These are phyloP conservation scores for Orbilia javanica DNA, from an alignment of 2,329 filamentous ascomycete species.

Conservation along the genomic window DNA sequence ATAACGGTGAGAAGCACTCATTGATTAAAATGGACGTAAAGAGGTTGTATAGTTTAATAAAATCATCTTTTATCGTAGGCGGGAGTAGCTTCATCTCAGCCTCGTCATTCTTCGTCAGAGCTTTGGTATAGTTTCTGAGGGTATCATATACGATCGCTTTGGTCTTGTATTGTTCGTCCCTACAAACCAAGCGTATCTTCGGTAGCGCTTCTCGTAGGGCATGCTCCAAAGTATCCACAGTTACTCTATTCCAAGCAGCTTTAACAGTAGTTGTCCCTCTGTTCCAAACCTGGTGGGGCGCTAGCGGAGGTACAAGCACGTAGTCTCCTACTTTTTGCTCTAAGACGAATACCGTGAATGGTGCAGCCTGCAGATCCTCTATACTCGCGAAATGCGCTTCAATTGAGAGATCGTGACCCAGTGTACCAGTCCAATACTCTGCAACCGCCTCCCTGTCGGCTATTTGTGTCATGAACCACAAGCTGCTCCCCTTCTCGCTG, in stretches of 20 bases:
- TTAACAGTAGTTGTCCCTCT: conserved; percentile 96
- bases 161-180: conserved; percentile 98
- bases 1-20: conserved; percentile 81
- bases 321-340: conserved; percentile 93
- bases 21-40: conserved; percentile 84
- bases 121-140: conserved; percentile 78
- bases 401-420: conserved; percentile 96
- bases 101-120: conserved; percentile 65
- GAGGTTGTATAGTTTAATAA: conserved; percentile 81
- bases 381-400: conserved; percentile 97
- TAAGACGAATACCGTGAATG: conserved; percentile 91
- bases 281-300: conserved; percentile 98
- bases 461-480: conserved; percentile 99
- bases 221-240: conserved; percentile 87
- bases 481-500: conserved; percentile 85
- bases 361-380: conserved; percentile 93
- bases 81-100: conserved; percentile 39
- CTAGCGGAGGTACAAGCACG: conserved; percentile 90
- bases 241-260: conserved; percentile 96
- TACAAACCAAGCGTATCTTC: conserved; percentile 88
- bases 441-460: conserved; percentile 90
- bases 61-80: conserved; percentile 73
- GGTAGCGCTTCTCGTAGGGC: conserved; percentile 89
- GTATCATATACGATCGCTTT: conserved; percentile 95
- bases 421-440: conserved; percentile 91